Base-by-base conservation (phyloP, 768 basidiomycete genomes). In the Hygrophorus pudorinus region DNA sequence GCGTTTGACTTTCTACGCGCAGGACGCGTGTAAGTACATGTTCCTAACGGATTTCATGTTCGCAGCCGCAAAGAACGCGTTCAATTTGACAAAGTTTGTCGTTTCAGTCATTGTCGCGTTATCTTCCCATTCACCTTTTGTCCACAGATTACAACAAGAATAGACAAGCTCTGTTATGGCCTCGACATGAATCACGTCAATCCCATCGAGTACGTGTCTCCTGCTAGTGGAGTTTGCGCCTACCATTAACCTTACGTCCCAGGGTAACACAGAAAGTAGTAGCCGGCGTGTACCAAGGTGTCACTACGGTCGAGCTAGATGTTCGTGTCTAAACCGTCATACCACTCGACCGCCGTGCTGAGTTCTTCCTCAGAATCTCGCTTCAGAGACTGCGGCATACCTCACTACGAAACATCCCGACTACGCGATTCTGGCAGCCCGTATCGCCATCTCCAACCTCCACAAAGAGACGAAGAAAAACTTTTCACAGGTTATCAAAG, bases 401-500 rank as follows among this genome's bases (percentile, higher is more conserved):
- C 79, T 98, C 49, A 98, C 96, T 4, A 98, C 94, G 20, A 91
- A 89, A 53, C 91, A 93, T 58, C 92, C 94, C 6, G 96, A 99
- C 60, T 99, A 99, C 55, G 96, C 96, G 18, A 81, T 98, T 48
- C 88, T 99, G 50, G 96, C 96, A 4, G 96, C 96, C 16, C 90
- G 96, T 47, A 98, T 99, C 43, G 96, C 96, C 45, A 91, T 99
- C 56, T 97, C 94, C 39, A 99, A 98, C 60, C 68, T 98, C 9
- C 96, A 99, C 76, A 98, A 99, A 58, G 94, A 99, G 67, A 98
- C 96, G 13, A 97, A 92, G 70, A 98, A 98, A 72, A 87, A 68
- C 53, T 98, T 99, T 61, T 91, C 90, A 1, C 76, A 81, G 48
- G 94, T 99, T 51, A 75, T 99, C 57, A 79, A 78, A 47, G 93